Evolutionary conservation across 2,329 filamentous ascomycete genomes (phyloP), one percentile per base, ranked within the genome.

Genomic region (Scedosporium boydii): DNA sequence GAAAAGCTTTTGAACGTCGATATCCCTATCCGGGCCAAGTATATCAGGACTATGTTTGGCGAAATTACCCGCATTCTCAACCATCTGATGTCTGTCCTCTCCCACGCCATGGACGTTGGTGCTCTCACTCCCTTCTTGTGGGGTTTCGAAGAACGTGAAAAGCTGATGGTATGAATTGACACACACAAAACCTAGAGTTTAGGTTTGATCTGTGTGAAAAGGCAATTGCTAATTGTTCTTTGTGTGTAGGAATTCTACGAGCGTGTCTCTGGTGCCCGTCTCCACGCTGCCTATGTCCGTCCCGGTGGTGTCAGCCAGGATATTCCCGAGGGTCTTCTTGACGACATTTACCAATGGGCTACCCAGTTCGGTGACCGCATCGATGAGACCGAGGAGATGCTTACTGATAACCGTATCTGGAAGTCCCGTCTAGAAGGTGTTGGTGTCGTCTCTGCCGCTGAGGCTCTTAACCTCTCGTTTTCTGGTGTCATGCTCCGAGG

Each of bases 341-440:
- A 99, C 74, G 95, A 99, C 74, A 99, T 99, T 72, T 98, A 99
- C 81, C 93, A 98, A 79, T 99, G 95, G 95, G 95, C 95, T 16
- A 99, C 95, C 63, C 95, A 99, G 77, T 99, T 99, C 71, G 90
- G 92, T 71, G 95, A 99, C 80, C 92, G 95, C 69, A 95, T 99
- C 71, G 95, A 99, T 74, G 95, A 99, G 77, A 98, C 95, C 62
- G 95, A 99, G 76, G 95, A 99, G 77, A 89, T 99, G 80, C 84
- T 99, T 69, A 99, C 95, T 51, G 95, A 99, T 77, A 99, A 99
- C 84, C 91, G 96, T 74, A 98, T 99, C 81, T 99, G 96, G 96
- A 93, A 96, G 70, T 89, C 92, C 71, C 87, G 95, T 75, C 90
- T 96, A 68, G 87, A 95, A 77, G 91, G 91, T 68, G 83, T 99